Percentiles rank a stretch among this genome's conserved stretches.
phyloP scores from a whole-genome alignment of 2,329 filamentous ascomycete species.

The Alternaria solani region DNA sequence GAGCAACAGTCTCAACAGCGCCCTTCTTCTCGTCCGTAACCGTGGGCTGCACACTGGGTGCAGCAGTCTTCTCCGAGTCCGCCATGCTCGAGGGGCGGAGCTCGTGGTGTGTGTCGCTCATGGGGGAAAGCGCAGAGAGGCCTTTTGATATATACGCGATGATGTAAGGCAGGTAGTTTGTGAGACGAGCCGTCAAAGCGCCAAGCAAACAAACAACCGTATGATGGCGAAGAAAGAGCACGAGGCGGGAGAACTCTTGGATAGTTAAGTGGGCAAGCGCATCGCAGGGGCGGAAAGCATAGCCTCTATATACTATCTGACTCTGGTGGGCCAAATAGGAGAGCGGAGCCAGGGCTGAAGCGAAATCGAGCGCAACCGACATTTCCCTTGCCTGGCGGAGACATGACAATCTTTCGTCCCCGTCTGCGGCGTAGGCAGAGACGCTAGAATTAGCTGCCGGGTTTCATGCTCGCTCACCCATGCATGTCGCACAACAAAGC shows the following conservation, averaged over 20 bases:
- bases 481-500: slow-evolving; percentile 1
- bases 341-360: slow-evolving; percentile 5
- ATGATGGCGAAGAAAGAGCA: not conserved
- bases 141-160: not conserved
- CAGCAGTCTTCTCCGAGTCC: slow-evolving; percentile 44
- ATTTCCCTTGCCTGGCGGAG: slow-evolving; percentile 1
- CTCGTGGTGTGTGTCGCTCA: slow-evolving; percentile 37
- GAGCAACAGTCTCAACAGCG: slow-evolving; percentile 30
- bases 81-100: slow-evolving; percentile 42
- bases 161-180: slow-evolving; percentile 1
- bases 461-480: not conserved
- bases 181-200: not conserved
- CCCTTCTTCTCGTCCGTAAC: slow-evolving; percentile 38
- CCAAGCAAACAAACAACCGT: not conserved
- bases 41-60: slow-evolving; percentile 35
- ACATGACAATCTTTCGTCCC: slow-evolving; percentile 4
- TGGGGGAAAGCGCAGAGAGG: slow-evolving; percentile 13
- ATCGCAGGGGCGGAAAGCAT: not conserved
- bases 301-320: slow-evolving; percentile 1
- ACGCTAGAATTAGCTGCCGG: slow-evolving; percentile 10
- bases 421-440: not conserved
- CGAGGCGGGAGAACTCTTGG: not conserved
- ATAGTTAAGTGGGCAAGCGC: not conserved
- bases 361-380: not conserved
- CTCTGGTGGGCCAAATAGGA: not conserved